These are phyloP conservation scores for Apophysomyces ossiformis DNA, from an alignment of 371 early-diverging fungal genomes.

Conservation along the genomic window DNA sequence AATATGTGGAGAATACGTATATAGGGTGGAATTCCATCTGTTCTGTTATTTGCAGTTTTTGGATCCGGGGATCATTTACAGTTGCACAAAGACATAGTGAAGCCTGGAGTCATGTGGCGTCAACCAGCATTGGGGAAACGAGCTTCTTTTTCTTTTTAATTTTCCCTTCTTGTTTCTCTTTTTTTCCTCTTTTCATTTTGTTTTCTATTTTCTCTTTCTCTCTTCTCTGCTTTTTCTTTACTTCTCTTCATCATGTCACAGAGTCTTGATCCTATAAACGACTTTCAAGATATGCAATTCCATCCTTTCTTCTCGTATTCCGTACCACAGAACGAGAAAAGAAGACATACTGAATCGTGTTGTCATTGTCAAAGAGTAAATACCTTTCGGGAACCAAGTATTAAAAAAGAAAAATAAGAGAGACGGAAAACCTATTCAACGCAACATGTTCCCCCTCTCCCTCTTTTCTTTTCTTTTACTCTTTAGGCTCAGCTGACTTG, in stretches of 20 bases:
- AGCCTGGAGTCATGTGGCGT: slow-evolving; percentile 1
- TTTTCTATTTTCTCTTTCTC: not conserved
- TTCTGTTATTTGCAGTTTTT: no score
- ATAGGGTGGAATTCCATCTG: no score
- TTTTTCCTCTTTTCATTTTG: not conserved
- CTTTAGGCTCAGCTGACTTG: slow-evolving; percentile 8
- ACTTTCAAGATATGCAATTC: not conserved
- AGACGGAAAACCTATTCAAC: not conserved
- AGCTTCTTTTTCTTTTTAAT: not conserved
- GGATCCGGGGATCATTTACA: not conserved
- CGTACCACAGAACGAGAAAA: not conserved
- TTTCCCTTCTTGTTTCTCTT: not conserved
- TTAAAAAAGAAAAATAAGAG: not conserved
- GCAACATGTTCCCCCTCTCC: no score
- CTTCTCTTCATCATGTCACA: not conserved
- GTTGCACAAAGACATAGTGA: slow-evolving; percentile 4
- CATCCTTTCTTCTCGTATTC: not conserved
- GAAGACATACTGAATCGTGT: not conserved
- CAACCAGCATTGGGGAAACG: not conserved
- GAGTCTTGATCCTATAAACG: not conserved
- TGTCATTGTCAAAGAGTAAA: slow-evolving; percentile 8
- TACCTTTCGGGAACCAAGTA: not conserved
- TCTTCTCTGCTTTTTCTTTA: not conserved
- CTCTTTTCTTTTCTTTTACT: no score
- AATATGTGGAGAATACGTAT: no score